Conservation (phyloP, 1,139 yeast genomes). For the Chernovozyma aurita region DNA sequence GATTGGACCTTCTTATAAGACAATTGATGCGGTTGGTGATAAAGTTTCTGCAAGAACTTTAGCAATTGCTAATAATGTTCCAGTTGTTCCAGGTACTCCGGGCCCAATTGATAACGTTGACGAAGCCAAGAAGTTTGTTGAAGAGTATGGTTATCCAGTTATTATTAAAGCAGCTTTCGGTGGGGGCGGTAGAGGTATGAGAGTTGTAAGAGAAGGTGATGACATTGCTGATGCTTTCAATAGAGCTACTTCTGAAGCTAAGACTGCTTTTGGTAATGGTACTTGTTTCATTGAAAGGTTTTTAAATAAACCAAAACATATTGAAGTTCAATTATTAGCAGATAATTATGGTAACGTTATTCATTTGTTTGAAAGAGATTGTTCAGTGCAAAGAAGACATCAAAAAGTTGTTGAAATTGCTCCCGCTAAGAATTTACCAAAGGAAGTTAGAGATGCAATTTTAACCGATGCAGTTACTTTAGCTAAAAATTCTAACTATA, state of each 20-base stretch:
- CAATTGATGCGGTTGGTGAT: constrained; percentile 97
- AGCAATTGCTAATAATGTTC: constrained; percentile 79
- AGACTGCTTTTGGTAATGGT: constrained; percentile 94
- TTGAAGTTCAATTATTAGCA: constrained; percentile 94
- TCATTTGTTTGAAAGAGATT: constrained; percentile 95
- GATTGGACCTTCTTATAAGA: constrained; percentile 89
- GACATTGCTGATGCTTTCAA: constrained; percentile 86
- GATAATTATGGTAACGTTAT: constrained; percentile 93
- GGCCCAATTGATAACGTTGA: constrained; percentile 85
- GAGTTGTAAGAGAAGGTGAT: constrained; percentile 97
- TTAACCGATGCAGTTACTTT: constrained; percentile 90
- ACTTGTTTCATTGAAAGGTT: constrained; percentile 97
- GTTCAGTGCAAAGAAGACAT: constrained; percentile 98
- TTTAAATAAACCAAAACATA: constrained; percentile 93
- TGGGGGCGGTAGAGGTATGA: constrained; percentile 99
- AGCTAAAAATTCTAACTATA: constrained; percentile 82
- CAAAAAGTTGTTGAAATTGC: constrained; percentile 99
- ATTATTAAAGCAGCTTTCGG: constrained; percentile 99
- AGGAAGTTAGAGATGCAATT: constrained; percentile 81
- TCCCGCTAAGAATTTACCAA: constrained; percentile 91
- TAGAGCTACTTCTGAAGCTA: constrained; percentile 94
- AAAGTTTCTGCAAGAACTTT: constrained; percentile 90
- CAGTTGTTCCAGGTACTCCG: constrained; percentile 96
- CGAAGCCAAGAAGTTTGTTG: constrained; percentile 77
- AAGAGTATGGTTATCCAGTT: constrained; percentile 86